Base-by-base conservation (phyloP, 75 land plant species). In the Pinus taeda region DNA sequence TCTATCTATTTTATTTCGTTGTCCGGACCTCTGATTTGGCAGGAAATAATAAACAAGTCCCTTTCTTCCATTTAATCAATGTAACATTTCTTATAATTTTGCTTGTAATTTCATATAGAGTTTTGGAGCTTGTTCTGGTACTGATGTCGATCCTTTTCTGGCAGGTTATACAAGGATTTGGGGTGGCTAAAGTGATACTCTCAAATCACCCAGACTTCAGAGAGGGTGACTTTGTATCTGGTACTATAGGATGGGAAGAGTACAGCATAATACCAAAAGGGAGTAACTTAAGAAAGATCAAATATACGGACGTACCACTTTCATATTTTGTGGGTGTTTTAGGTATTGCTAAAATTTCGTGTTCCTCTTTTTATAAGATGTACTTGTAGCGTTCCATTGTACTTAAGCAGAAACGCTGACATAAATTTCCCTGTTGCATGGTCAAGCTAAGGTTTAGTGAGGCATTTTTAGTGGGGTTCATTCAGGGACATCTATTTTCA, bases 211-310 rank as follows among this genome's bases (percentile, higher is more conserved):
- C 90, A 58, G 85, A 89, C 67, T 88, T 89, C 49, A 77, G 88
- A 33, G 75, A 58, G 71, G 87, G 85, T 33, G 90, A 88, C 33
- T 69, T 84, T 20, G 90, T 89, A 24, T 79, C 82, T 60, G 90
- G 90, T n/a, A 53, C 75, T 14, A 80, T 78, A 17, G 79, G 76
- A 13, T 89, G 91, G 91, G 91, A 89, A 65, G 87, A 89, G 58
- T 89, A 72, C 71, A 82, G 73, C 57, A 65, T 88, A 53, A 73
- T 85, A 58, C 18, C 74, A 49, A 77, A 66, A 8, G 82, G 80
- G 21, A 49, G 24, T 49, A 58, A 30, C 11, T 71, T 88, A 60
- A 53, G 26, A 57, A 87, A 87, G 20, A 80, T 88, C 55, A 78
- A 79, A 37, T 33, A 78, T 33, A 72, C 71, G 21, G 77, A 77